Base-by-base conservation (phyloP, 2,329 filamentous ascomycete species). In the Neobulgaria alba region DNA sequence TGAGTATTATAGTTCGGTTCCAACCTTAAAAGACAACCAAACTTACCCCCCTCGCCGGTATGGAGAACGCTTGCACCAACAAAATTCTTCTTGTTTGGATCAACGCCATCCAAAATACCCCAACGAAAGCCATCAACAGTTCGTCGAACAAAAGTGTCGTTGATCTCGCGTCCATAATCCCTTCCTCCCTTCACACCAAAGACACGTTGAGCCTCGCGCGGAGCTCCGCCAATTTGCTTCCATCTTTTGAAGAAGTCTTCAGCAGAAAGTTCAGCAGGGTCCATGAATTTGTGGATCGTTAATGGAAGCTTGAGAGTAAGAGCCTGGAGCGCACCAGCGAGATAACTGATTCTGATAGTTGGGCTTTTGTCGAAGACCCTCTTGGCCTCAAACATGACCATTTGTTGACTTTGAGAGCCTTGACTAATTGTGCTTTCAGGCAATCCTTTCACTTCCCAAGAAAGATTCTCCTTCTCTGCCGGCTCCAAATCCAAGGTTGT, bases 231-330 rank as follows among this genome's bases (percentile, higher is more conserved):
- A 54, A 98, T 96, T 65, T 98, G 92, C 71, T 95, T 93, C 92
- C 92, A 98, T 38, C 93, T 75, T 71, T 93, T 95, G 75, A 98
- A 98, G 65, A 96, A 98, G 59, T 98, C 92, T 38, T 98, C 92
- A 0, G 82, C 79, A 5, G 77, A 77, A 29, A 98, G 69, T 42
- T 92, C 82, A 0, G 92, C 89, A 0, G 85, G 78, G 48, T 95
- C 89, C 88, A 96, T 95, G 59, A 95, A 98, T 61, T 95, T 95
- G 64, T 96, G 90, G 39, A 90, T 76, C 0, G 85, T 70, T 3
- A 98, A 76, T 0, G 92, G 92, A 3, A 98, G 72, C 61, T 93
- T 90, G 30, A 98, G 68, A 0, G 92, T 98, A 29, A 96, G 69
- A 1, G 87, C 90, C 63, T 98, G 92, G 42, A 98, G 68, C 2